Evolutionary conservation across 176 grass and related monocot genomes (phyloP), one percentile per base, ranked within the genome.

Genomic region (Tuctoria greenei): DNA sequence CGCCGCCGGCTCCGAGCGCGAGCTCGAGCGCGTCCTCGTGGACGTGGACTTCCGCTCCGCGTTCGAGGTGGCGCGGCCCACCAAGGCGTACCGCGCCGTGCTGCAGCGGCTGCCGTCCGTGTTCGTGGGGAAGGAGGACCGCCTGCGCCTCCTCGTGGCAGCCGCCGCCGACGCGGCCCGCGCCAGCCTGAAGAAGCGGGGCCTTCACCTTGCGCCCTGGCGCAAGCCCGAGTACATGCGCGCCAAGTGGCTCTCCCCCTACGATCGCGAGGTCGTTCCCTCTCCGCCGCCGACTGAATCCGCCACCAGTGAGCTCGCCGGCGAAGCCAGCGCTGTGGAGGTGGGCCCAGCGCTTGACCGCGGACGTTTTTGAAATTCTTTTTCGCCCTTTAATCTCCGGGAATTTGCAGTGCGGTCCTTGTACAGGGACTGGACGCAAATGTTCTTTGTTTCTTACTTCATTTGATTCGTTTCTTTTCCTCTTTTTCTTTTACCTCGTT

Each of bases 141-240:
- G 91, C 0, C 67, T 98, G 4, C 75, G 83, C 73, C 84, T 92
- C 28, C 88, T 98, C 10, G 91, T 98, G 13, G 79, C 89, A 44
- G 72, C 84, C 4, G 85, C 82, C 39, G 88, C 84, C 0, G 91
- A 95, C 73, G 89, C 89, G 0, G 89, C 89, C 2, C 81, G 78
- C 67, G 82, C 76, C 68, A 95, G 91, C 79, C 83, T 99, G 0
- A 92, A 76, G 79, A 95, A 99, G 82, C 90, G 90, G 75, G 91
- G 89, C 20, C 83, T 99, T 10, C 85, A 91, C 71, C 73, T 99
- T 0, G 77, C 91, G 7, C 95, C 95, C 4, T 99, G 95, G 95
- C 76, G 95, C 58, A 94, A 95, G 72, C 81, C 73, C 0, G 91
- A 95, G 83, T 99, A 99, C 84, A 99, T 99, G 89, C 82, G 89